Evolutionary conservation across 176 grass and related monocot genomes (phyloP), one percentile per base, ranked within the genome.

Genomic region (Oropetium thomaeum): DNA sequence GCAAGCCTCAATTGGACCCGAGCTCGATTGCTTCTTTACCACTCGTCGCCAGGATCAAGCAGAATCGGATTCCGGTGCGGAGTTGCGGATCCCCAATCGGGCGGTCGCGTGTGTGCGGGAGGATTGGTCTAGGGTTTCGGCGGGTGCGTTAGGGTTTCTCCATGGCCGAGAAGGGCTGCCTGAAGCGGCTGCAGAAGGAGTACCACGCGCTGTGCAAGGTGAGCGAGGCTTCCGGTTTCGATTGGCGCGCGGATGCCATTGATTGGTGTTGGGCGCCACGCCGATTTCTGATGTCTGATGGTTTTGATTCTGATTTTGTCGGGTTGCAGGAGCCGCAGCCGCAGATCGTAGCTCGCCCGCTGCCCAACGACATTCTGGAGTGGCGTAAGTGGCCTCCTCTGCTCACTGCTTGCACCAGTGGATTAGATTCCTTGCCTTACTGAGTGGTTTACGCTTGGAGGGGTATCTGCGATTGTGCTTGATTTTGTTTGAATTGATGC

Each of bases 181-280:
- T 99, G 15, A 99, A 96, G 76, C 96, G 96, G 58, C 96, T 99
- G 65, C 96, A 92, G 74, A 99, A 92, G 89, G 96, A 99, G 84
- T 99, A 90, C 84, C 96, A 90, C 82, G 85, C 92, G 75, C 87
- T 99, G 51, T 99, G 96, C 73, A 96, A 96, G 92, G 96, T 99
- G 70, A 70, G 96, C 96, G 70, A 70, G 69, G 70, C 53, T 3
- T 10, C 9, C 40, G 3, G 8, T 25, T 33, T 42, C 76, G 53
- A 48, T 76, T 13, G 40, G 5, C 30, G 5, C 30, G 10, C 10
- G 28, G 45, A n/a, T 2, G 7, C 1, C 12, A 22, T 11, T 31
- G 30, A 35, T 57, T 7, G 42, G 39, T 22, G 38, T 57, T 58
- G 30, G 73, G 7, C 23, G 62, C 1, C 13, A 35, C 6, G 5